These are phyloP conservation scores for Periconia sp. DNA, from an alignment of 2,329 filamentous ascomycete species.

Conservation along the genomic window DNA sequence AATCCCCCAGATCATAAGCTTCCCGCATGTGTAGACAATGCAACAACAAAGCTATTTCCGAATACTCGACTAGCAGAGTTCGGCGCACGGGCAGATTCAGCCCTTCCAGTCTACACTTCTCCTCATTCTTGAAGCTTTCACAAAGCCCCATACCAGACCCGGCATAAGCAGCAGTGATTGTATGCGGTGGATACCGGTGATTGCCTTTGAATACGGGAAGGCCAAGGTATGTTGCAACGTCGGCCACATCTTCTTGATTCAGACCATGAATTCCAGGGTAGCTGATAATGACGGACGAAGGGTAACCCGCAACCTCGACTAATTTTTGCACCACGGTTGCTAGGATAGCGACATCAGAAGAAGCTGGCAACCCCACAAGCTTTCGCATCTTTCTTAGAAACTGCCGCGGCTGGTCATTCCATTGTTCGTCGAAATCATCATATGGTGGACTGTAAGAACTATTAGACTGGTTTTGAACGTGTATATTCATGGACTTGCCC, in stretches of 20 bases:
- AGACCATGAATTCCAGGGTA: constrained; percentile 7
- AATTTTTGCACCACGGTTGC: constrained; percentile 2
- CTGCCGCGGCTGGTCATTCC: constrained; percentile 10
- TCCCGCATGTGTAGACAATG: constrained; percentile 5
- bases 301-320: background rate
- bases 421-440: constrained; percentile 6
- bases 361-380: constrained; percentile 4
- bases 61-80: constrained; percentile 8
- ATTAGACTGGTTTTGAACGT: background rate
- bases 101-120: constrained; percentile 6
- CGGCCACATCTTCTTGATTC: constrained; percentile 9
- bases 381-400: constrained; percentile 2
- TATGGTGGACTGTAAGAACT: constrained; percentile 5
- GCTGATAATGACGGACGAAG: constrained; percentile 6
- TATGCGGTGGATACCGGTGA: constrained; percentile 4
- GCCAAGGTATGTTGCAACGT: constrained; percentile 4
- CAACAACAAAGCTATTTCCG: constrained; percentile 6
- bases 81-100: constrained; percentile 4
- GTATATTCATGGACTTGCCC: constrained; percentile 1
- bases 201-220: constrained; percentile 5
- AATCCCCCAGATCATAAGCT: constrained; percentile 5
- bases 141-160: constrained; percentile 12
- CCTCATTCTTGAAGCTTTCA: constrained; percentile 1
- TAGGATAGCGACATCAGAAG: constrained; percentile 8
- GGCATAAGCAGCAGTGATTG: constrained; percentile 8